phyloP scores from a whole-genome alignment of 352 stramenopile species.

The Aphanomyces invadans region DNA sequence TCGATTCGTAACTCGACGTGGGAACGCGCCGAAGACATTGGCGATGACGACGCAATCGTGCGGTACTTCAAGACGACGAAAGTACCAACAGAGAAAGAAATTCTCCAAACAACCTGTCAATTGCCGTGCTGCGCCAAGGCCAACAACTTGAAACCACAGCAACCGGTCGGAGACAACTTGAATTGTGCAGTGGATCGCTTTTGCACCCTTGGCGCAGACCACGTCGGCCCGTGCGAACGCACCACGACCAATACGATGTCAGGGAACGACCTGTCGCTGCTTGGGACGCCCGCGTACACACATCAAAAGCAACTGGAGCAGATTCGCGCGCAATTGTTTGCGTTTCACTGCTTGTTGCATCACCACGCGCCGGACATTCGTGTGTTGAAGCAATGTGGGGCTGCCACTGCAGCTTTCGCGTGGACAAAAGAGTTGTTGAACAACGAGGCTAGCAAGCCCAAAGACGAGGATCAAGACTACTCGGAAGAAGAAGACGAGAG shows the following conservation, averaged over 20 bases:
- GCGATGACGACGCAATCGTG: constrained; percentile 82
- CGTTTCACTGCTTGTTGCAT: constrained; percentile 82
- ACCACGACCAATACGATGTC: constrained; percentile 25
- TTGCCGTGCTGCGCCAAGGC: constrained; percentile 74
- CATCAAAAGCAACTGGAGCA: constrained; percentile 76
- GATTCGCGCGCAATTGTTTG: constrained; percentile 81
- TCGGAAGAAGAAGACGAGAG: constrained; percentile 27
- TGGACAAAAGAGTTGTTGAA: constrained; percentile 60
- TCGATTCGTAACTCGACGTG: constrained; percentile 83
- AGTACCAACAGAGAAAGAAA: constrained; percentile 73
- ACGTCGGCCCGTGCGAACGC: constrained; percentile 50
- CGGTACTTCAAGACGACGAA: constrained; percentile 85
- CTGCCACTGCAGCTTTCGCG: constrained; percentile 71
- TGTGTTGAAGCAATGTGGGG: constrained; percentile 81
- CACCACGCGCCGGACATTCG: constrained; percentile 80
- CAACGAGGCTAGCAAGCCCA: constrained; percentile 30
- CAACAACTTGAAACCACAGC: constrained; percentile 48
- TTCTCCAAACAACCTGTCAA: constrained; percentile 74
- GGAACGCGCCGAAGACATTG: constrained; percentile 83
- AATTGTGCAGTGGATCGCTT: constrained; percentile 74
- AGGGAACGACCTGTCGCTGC: constrained; percentile 38
- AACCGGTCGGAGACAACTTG: constrained; percentile 32
- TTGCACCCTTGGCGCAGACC: constrained; percentile 64
- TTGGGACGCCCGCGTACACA: constrained; percentile 57
- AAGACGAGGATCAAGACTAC: constrained; percentile 37